Evolutionary conservation across 129 eudicot species (phyloP), one percentile per base, ranked within the genome.

Genomic region (carrot (Daucus carota)): DNA sequence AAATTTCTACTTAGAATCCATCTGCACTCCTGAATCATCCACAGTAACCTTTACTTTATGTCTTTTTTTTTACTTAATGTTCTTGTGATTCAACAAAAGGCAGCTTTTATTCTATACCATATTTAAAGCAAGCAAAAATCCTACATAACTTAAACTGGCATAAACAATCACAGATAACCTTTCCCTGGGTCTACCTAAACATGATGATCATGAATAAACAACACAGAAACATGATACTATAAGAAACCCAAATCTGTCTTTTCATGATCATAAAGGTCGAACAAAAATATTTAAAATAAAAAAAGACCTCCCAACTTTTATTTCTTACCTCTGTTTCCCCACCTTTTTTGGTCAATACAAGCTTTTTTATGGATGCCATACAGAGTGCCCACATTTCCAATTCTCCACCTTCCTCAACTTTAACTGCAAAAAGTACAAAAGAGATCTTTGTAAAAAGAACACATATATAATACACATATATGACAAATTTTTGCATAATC

Each of bases 261-360:
- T 72, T 72, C 57, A 72, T 44, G 6, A 42, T 1, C 54, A 72
- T 24, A 43, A 42, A 72, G 34, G 48, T 1, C 26, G 11, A 70
- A 70, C 3, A 2, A 40, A 22, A 20, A 22, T 40, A 38, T 16
- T 34, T 22, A 70, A 34, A 15, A 34, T 22, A n/a, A 22, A 65
- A 22, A 65, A 28, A 65, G 14, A 9, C 20, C 29, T 33, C 16
- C 28, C 31, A 9, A 69, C 45, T 69, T 34, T 38, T 45, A 40
- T 41, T 70, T 72, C 57, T 43, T 6, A 72, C 75, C 75, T 43
- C 17, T 72, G n/a, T 15, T 72, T 72, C 75, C 26, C 57, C 75
- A 43, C 75, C 40, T 42, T 72, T 72, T 72, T 29, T 72, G 57
- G 57, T 72, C 54, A 72, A 43, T 2, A 28, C 75, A 72, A 72